Conservation (phyloP, 2,329 filamentous ascomycete genomes). For the Torrubiellomyces zombiae region DNA sequence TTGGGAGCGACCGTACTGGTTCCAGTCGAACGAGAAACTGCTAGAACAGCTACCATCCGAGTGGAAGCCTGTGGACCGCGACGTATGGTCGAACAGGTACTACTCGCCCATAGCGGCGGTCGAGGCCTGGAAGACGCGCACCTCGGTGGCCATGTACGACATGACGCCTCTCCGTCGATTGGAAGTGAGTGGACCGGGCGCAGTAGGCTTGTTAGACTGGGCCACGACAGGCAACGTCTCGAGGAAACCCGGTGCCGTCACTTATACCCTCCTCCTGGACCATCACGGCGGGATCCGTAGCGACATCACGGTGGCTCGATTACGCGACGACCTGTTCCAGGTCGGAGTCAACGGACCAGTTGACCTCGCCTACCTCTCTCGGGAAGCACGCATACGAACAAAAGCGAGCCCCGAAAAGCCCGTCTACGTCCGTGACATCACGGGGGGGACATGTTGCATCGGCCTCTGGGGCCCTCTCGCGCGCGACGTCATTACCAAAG, state of each 20-base stretch:
- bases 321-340: conserved; percentile 33
- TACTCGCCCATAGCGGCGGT: conserved; percentile 41
- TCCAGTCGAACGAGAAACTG: conserved; percentile 35
- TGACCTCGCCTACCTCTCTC: conserved; percentile 35
- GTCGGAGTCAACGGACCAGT: conserved; percentile 37
- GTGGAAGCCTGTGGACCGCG: conserved; percentile 38
- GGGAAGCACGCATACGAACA: conserved; percentile 32
- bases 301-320: conserved; percentile 38
- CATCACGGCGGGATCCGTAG: conserved; percentile 34
- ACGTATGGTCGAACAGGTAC: conserved; percentile 39
- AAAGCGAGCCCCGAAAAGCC: conserved; percentile 21
- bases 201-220: conserved; percentile 34
- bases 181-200: conserved; percentile 40
- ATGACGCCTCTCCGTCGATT: conserved; percentile 43
- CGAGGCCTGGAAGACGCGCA: conserved; percentile 49
- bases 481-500: conserved; percentile 28
- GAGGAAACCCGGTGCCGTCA: conserved; percentile 29
- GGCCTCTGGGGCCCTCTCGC: conserved; percentile 46
- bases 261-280: conserved; percentile 40
- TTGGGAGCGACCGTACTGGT: conserved; percentile 50
- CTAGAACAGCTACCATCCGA: conserved; percentile 31
- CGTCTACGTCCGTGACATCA: conserved; percentile 40
- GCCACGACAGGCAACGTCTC: conserved; percentile 33
- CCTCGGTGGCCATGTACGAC: conserved; percentile 44
- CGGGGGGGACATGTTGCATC: conserved; percentile 40